Evolutionary conservation across 495 filamentous ascomycete species (phyloP), one percentile per base, ranked within the genome.

Genomic region (Aspergillus biplanus): DNA sequence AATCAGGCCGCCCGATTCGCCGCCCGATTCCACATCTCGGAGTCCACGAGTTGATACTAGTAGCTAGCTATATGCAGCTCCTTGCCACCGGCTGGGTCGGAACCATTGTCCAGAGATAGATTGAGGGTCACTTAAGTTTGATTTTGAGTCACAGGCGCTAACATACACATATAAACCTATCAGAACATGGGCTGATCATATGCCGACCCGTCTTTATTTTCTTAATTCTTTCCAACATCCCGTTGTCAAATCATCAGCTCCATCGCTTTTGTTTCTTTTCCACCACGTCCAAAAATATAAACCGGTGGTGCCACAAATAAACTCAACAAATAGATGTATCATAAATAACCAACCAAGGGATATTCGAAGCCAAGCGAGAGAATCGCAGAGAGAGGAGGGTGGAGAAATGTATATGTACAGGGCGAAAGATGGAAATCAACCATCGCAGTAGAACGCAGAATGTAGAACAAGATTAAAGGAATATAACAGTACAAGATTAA

Each of bases 371-470:
- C 59, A 65, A 68, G 61, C 54, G 52, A 56, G 52, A 60, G 55
- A 50, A 34, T 57, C 39, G 46, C 18, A 44, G 65, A 61, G 62
- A 64, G 64, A 70, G 66, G 59, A 62, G 49, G 59, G 12, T 35
- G 18, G 53, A 39, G 34, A 58, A 53, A 33, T 49, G 46, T 77
- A 78, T 78, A 77, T 78, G 64, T 78, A 78, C 73, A 78, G 44
- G 67, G 61, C 59, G 53, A 67, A 66, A 46, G 58, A 52, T 54
- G 56, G 62, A 60, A 13, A 66, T 70, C 69, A 68, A 65, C 69
- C 62, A 63, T 58, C 59, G 57, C 46, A 59, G 58, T 57, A 65
- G 21, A 62, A 57, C 35, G 42, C 57, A 54, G 35, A 34, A 54
- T 34, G 58, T 61, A 48, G 52, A 39, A 62, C 35, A 42, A 59